Evolutionary conservation across 345 rosid genomes (phyloP).

Genomic region (Angophora floribunda): DNA sequence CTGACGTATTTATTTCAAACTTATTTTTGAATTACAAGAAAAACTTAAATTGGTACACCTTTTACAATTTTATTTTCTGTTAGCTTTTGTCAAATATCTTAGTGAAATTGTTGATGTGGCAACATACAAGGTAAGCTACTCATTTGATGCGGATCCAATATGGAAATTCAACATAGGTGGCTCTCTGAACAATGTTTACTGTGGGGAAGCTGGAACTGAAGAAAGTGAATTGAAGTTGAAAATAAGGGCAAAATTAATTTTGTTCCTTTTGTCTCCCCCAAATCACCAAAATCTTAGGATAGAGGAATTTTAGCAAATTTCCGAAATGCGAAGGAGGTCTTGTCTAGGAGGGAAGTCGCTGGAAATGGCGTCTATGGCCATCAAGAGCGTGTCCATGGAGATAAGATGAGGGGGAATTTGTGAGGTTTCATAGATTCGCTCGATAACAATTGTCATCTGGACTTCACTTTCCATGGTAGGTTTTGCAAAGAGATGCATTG

Average conservation of each 20-base stretch:
- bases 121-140: background rate
- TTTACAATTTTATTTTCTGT: background rate
- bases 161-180: background rate
- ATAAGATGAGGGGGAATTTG: background rate
- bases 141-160: background rate
- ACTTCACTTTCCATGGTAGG: background rate
- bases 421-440: background rate
- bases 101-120: background rate
- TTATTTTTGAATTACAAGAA: background rate
- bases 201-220: background rate
- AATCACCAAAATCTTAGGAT: background rate
- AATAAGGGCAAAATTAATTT: background rate
- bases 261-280: background rate
- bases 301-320: background rate
- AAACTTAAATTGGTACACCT: accelerated
- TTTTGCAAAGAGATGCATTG: background rate
- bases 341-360: background rate
- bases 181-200: background rate
- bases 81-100: background rate
- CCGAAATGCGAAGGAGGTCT: background rate
- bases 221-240: background rate
- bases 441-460: background rate
- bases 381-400: background rate
- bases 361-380: background rate
- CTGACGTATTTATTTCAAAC: accelerated